phyloP scores from a whole-genome alignment of 495 filamentous ascomycete genomes.

The Xylaria longipes region DNA sequence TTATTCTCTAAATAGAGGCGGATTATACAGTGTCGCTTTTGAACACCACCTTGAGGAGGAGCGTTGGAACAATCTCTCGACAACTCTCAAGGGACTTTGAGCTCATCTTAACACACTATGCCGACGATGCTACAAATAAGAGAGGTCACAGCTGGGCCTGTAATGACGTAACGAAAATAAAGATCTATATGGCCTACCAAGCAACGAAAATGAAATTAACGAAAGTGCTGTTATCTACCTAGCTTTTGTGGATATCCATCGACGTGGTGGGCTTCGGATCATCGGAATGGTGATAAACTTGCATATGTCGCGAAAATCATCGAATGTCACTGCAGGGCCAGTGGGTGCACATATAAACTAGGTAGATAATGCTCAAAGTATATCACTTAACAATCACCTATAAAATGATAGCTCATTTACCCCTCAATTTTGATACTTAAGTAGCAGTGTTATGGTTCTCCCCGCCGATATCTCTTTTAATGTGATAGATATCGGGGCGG shows the following conservation, averaged over 20 bases:
- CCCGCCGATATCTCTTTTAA: background rate
- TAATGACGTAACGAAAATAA: background rate
- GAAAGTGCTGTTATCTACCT: background rate
- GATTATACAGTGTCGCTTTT: background rate
- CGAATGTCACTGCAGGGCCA: too few species aligned
- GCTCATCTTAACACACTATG: background rate
- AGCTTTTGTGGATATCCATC: background rate
- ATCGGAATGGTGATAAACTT: background rate
- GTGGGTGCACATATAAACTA: background rate
- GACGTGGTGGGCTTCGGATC: background rate
- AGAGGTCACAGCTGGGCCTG: background rate
- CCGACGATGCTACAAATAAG: background rate
- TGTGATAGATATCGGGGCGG: background rate
- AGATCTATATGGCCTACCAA: background rate
- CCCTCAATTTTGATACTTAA: background rate
- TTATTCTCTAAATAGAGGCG: background rate
- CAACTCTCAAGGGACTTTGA: background rate
- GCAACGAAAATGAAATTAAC: background rate
- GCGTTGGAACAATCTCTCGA: background rate
- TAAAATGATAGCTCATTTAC: background rate
- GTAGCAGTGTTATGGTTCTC: background rate
- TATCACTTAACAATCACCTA: background rate
- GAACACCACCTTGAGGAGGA: background rate
- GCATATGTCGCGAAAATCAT: background rate
- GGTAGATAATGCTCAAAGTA: background rate